Percentiles rank a stretch among this genome's conserved stretches.
Conservation (phyloP, 2,329 filamentous ascomycete genomes). For the Ophiostoma himal-ulmi region DNA sequence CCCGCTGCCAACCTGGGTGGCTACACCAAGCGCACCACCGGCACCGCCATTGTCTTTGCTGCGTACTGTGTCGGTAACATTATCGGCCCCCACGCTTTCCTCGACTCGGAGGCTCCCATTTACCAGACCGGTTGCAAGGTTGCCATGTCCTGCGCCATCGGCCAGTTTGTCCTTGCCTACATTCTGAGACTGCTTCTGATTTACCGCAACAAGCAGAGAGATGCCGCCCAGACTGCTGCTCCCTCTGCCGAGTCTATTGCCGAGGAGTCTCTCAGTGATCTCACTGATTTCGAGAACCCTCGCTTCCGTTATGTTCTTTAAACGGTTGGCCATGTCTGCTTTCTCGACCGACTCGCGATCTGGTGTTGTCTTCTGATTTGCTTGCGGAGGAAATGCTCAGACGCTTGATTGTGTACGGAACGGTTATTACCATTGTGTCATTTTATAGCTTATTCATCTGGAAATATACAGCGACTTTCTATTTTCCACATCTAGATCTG, state of each 20-base stretch:
- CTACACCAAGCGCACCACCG: constrained; percentile 59
- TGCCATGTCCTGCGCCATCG: constrained; percentile 14
- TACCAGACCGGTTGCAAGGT: constrained; percentile 20
- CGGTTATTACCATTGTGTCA: background rate
- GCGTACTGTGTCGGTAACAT: constrained; percentile 58
- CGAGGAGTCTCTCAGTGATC: constrained; percentile 8
- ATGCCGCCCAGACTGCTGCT: background rate
- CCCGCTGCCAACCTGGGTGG: constrained; percentile 48
- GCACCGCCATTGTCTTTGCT: constrained; percentile 56
- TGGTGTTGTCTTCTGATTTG: background rate
- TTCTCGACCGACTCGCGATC: background rate
- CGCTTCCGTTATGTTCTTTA: constrained; percentile 14
- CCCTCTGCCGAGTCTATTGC: background rate
- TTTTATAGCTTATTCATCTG: background rate
- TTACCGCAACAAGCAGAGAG: constrained; percentile 12
- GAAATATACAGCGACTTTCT: background rate
- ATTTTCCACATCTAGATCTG: background rate
- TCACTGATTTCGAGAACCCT: constrained; percentile 14
- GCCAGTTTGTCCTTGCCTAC: constrained; percentile 15
- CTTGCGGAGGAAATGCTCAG: background rate
- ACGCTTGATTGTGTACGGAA: background rate
- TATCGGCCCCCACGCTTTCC: constrained; percentile 57
- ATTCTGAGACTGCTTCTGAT: background rate
- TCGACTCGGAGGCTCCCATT: constrained; percentile 11
- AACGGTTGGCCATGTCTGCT: background rate